phyloP scores from a whole-genome alignment of 148 eudicot genomes.

The Amaranthus cruentus region DNA sequence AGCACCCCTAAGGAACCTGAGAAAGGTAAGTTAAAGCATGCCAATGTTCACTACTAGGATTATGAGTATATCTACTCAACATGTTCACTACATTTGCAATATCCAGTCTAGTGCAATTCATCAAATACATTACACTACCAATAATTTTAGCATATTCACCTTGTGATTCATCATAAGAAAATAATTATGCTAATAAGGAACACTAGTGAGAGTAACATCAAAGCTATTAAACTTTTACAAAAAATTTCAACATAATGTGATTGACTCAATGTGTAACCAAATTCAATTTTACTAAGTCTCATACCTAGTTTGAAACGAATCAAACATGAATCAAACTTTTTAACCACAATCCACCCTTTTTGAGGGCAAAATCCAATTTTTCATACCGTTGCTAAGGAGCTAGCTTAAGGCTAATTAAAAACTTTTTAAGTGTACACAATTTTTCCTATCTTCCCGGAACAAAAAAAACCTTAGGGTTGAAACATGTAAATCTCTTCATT shows the following conservation, averaged over 20 bases:
- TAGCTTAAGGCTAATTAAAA: background rate
- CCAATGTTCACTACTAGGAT: slow-evolving; percentile 3
- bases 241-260: background rate
- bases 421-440: background rate
- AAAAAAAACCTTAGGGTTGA: background rate
- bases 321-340: background rate
- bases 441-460: background rate
- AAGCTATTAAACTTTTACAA: no score
- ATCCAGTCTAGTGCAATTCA: background rate
- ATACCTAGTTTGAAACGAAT: background rate
- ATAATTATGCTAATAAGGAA: background rate
- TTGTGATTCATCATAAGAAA: background rate
- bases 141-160: slow-evolving; percentile 1
- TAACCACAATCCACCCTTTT: background rate
- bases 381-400: background rate
- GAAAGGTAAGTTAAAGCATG: background rate
- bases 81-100: background rate
- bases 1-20: background rate
- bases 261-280: background rate
- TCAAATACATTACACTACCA: slow-evolving; percentile 9
- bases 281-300: background rate
- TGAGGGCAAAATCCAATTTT: background rate
- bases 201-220: background rate
- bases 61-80: background rate
- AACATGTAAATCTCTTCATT: background rate